phyloP scores from a whole-genome alignment of 2,329 filamentous ascomycete species.

The Cladorrhinum sp. region DNA sequence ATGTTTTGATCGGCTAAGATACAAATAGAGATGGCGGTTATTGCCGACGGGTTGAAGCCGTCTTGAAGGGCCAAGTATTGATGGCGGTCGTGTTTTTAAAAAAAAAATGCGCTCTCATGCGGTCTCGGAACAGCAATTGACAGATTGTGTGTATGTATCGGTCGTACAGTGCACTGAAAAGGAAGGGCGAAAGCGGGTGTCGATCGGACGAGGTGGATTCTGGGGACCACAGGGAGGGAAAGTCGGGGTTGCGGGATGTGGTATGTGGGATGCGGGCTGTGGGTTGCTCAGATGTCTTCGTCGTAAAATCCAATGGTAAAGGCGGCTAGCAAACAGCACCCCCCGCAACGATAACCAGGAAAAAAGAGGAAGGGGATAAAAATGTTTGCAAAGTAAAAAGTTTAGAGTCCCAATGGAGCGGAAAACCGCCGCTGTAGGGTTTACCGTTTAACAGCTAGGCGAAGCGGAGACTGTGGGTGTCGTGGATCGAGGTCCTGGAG shows the following conservation, averaged over 20 bases:
- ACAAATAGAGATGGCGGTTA: not conserved
- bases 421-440: conserved; percentile 11
- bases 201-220: not conserved
- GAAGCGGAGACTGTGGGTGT: conserved; percentile 16
- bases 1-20: not conserved
- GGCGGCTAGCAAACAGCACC: not conserved
- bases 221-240: not conserved
- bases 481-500: conserved; percentile 8
- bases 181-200: not conserved
- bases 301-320: not conserved
- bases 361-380: not conserved
- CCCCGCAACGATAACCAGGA: not conserved
- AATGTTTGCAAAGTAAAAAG: not conserved
- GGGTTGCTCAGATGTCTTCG: conserved; percentile 6
- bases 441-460: conserved; percentile 1
- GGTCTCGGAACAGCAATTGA: not conserved
- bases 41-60: not conserved
- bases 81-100: not conserved
- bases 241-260: not conserved
- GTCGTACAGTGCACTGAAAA: not conserved
- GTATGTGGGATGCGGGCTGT: not conserved
- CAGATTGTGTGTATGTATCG: not conserved
- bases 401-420: conserved; percentile 11
- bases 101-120: not conserved
- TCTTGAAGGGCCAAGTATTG: not conserved